A percentile compares a stretch with the other conserved stretches of the same genome.
These are phyloP conservation scores for Aspergillus sp. DNA, from an alignment of 2,329 filamentous ascomycete genomes.

Conservation along the genomic window DNA sequence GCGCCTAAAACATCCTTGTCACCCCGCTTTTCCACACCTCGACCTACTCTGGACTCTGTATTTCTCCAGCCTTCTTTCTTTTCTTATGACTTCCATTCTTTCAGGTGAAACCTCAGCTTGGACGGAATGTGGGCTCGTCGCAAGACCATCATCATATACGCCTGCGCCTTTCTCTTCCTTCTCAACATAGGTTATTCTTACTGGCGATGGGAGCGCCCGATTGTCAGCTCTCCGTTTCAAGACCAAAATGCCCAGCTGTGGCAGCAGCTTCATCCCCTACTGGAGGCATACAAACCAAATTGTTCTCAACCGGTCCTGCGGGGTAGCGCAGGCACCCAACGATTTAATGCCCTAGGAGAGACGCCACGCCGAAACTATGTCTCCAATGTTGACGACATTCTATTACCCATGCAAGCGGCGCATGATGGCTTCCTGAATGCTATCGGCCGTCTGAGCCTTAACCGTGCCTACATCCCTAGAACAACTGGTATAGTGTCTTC, in stretches of 20 bases:
- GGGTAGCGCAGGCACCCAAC: conserved; percentile 7
- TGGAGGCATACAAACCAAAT: conserved; percentile 16
- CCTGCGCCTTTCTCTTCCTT: conserved; percentile 5
- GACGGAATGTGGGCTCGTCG: conserved; percentile 8
- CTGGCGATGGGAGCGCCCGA: not conserved
- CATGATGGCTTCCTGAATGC: conserved; percentile 36
- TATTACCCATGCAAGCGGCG: conserved; percentile 25
- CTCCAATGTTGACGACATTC: conserved; percentile 24
- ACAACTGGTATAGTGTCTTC: conserved; percentile 49
- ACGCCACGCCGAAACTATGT: conserved; percentile 24
- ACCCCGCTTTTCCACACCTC: too few species aligned
- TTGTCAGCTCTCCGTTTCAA: not conserved
- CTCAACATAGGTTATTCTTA: conserved; percentile 6
- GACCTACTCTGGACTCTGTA: too few species aligned
- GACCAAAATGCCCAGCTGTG: conserved; percentile 16
- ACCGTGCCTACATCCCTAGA: conserved; percentile 24
- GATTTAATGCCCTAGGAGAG: conserved; percentile 16
- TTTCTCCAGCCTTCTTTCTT: not conserved
- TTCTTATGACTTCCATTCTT: not conserved
- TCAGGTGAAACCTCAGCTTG: not conserved
- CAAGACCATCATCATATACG: not conserved
- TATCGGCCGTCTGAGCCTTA: conserved; percentile 17
- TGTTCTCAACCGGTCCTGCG: conserved; percentile 13
- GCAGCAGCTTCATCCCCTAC: conserved; percentile 15
- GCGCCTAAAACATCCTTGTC: too few species aligned